phyloP scores from a whole-genome alignment of 345 rosid species.

The Lepidium didymum region DNA sequence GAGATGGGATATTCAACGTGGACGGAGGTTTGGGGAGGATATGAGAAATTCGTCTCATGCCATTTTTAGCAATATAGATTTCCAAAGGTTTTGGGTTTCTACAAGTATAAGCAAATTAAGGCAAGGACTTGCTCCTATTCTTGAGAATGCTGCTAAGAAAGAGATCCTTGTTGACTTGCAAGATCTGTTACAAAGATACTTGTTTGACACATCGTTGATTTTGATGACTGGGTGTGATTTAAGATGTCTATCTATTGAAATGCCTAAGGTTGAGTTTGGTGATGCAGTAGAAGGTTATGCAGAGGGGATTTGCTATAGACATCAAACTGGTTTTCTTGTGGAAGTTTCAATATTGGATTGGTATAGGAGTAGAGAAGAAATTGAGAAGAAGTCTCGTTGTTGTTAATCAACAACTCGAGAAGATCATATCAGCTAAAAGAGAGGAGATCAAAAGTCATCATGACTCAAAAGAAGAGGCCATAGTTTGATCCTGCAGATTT shows the following conservation, averaged over 20 bases:
- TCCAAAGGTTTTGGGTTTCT: conserved; percentile 29
- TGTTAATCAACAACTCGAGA: too few species aligned
- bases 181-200: conserved; percentile 41
- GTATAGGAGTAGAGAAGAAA: too few species aligned
- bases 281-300: conserved; percentile 34
- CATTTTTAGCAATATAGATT: conserved; percentile 27
- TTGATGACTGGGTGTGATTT: conserved; percentile 43
- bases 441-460: too few species aligned
- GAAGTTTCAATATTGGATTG: not conserved
- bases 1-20: conserved; percentile 50
- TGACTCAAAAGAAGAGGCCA: too few species aligned
- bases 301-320: conserved; percentile 45
- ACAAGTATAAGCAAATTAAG: conserved; percentile 31
- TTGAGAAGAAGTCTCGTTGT: too few species aligned
- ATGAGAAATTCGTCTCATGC: conserved; percentile 37
- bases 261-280: conserved; percentile 32
- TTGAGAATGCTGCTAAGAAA: conserved; percentile 30
- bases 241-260: conserved; percentile 28
- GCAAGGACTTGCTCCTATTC: conserved; percentile 38
- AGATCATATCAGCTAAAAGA: too few species aligned
- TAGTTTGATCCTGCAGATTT: too few species aligned
- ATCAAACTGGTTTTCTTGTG: conserved; percentile 35
- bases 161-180: conserved; percentile 37
- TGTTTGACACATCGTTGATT: conserved; percentile 36
- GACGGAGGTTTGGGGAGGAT: conserved; percentile 41